These are phyloP conservation scores for Phytophthora uliginosa DNA, from an alignment of 352 stramenopile genomes.

Conservation along the genomic window DNA sequence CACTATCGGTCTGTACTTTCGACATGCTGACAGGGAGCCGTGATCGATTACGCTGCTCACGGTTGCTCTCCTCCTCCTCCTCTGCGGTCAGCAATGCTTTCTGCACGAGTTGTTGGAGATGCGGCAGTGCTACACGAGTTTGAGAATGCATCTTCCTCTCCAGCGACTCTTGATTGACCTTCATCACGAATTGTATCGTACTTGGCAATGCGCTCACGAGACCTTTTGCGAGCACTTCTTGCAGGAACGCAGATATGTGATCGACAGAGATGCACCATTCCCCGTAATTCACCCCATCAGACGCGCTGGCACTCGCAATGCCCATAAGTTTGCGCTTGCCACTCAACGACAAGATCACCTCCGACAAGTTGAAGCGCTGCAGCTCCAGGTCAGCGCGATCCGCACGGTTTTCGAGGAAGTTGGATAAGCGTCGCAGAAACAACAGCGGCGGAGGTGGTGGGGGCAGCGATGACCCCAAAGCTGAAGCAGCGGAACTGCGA, in stretches of 20 bases:
- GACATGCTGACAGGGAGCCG: not conserved
- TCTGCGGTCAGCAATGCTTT: constrained; percentile 40
- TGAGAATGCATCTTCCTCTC: constrained; percentile 32
- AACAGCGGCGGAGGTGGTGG: constrained; percentile 3
- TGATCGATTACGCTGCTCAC: not conserved
- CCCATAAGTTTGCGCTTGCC: constrained; percentile 12
- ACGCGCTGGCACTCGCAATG: not conserved
- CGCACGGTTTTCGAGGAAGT: constrained; percentile 21
- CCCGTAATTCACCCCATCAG: not conserved
- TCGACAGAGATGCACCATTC: constrained; percentile 42
- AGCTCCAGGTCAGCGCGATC: constrained; percentile 20
- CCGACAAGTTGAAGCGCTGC: constrained; percentile 31
- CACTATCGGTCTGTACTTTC: not conserved
- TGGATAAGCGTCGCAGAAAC: constrained; percentile 33
- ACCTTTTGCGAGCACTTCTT: constrained; percentile 22
- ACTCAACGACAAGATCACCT: constrained; percentile 8
- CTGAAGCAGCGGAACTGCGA: not conserved
- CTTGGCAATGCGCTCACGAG: constrained; percentile 42
- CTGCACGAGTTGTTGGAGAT: constrained; percentile 41
- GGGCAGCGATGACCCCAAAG: not conserved
- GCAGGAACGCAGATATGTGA: constrained; percentile 33
- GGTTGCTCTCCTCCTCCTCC: constrained; percentile 18
- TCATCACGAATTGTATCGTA: constrained; percentile 36
- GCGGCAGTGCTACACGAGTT: constrained; percentile 21
- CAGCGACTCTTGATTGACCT: constrained; percentile 23